Evolutionary conservation across 306 rosid genomes (phyloP).

Genomic region (Acmispon strigosus): DNA sequence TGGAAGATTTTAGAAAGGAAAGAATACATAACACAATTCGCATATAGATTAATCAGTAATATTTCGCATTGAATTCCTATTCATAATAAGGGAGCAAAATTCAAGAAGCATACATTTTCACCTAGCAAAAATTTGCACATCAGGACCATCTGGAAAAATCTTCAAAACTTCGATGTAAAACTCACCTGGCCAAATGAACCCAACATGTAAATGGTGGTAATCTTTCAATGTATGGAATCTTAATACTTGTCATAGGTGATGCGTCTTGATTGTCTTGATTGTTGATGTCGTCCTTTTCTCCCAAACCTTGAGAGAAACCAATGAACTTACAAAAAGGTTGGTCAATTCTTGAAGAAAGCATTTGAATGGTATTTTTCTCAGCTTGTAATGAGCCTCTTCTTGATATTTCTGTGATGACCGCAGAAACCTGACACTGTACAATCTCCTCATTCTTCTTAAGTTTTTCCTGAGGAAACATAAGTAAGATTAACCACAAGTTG

Average conservation of each 20-base stretch:
- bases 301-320: constrained; percentile 32
- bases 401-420: constrained; percentile 13
- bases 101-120: background rate
- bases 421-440: constrained; percentile 26
- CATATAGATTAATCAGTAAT: background rate
- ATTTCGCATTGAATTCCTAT: background rate
- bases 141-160: background rate
- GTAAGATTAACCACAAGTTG: background rate
- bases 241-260: constrained; percentile 19
- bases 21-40: constrained; percentile 21
- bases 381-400: background rate
- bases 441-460: constrained; percentile 44
- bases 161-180: background rate
- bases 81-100: background rate
- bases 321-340: constrained; percentile 37
- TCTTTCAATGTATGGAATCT: constrained; percentile 40
- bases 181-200: constrained; percentile 69
- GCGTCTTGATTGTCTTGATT: constrained; percentile 17
- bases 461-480: constrained; percentile 44
- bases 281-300: constrained; percentile 29
- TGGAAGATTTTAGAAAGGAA: constrained; percentile 30
- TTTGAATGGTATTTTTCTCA: constrained; percentile 22
- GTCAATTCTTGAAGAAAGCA: constrained; percentile 48
- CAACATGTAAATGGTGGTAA: constrained; percentile 62
- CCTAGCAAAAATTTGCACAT: too few species aligned